Base-by-base conservation (phyloP, 2,329 filamentous ascomycete genomes). In the Fusarium albosuccineum region DNA sequence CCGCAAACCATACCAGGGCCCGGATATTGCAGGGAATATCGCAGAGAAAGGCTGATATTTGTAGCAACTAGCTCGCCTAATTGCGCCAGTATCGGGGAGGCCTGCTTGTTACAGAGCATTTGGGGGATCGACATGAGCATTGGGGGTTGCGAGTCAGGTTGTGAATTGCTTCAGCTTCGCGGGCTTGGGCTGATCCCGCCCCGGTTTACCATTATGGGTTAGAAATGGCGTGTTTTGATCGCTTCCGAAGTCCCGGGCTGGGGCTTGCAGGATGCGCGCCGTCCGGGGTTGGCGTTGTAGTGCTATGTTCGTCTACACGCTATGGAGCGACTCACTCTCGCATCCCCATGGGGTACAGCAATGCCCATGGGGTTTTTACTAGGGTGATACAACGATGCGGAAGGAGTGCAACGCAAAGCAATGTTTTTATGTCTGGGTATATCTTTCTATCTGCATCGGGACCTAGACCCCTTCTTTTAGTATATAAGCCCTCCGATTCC, bases 261-360 rank as follows among this genome's bases (percentile, higher is more conserved):
- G 39, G n/a, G 17, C 17, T 41, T 13, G 39, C 17, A 41, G 39
- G 39, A 41, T 41, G 17, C 39, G 42, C 60, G 6, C 10, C 46
- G 9, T 46, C 51, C n/a, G 48, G 78, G 44, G 67, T 72, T 40
- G 73, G 75, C 48, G 67, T 80, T 22, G 72, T 79, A 44, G 74
- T 80, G 22, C 9, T 10, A 13, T 42, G 40, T 42, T 42, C 40
- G 40, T 10, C 26, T 42, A 11, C 40, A 42, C 14, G 37, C 14
- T 9, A 17, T 40, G 37, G 13, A 17, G 17, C 37, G 2, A 40
- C 37, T 40, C 4, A 16, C 8, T 16, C 37, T 7, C 37, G 5
- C 37, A 40, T 40, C 37, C 40, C 40, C 40, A 42, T 42, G 40
- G 40, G 40, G 40, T 42, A 42, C 16, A 11, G 9, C 9, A 13